Base-by-base conservation (phyloP, 164 flowering plant species). In the Kalanchoe fedtschenkoi region DNA sequence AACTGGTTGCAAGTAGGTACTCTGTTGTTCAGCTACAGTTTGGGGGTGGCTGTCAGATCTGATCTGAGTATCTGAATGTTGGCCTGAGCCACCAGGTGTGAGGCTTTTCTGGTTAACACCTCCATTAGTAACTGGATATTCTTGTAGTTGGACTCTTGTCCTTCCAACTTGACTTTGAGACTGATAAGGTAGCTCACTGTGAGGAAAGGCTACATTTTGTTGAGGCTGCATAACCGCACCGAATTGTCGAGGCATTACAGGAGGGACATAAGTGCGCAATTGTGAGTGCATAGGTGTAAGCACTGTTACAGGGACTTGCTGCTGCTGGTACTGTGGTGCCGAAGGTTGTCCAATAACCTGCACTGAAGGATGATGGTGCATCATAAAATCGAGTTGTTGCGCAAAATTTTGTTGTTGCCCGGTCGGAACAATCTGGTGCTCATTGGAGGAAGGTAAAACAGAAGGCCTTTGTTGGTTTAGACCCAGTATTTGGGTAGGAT, bases 221-320 rank as follows among this genome's bases (percentile, higher is more conserved):
- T 2, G 46, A 42, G 46, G 46, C 46, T n/a, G n/a, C n/a, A n/a
- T n/a, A n/a, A n/a, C n/a, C n/a, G n/a, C n/a, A n/a, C n/a, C n/a
- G n/a, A n/a, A n/a, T n/a, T n/a, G 46, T 2, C n/a, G 46, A 42
- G 46, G 46, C 46, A 42, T 15, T 42, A 21, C 19, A 15, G 46
- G 46, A n/a, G 46, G 19, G 19, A 42, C n/a, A 42, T 16, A 15
- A 42, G 46, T 15, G 19, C 16, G 46, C 46, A 16, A 2, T 6
- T 15, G 46, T 15, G 46, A 15, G 46, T 42, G 46, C 17, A 6
- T 42, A n/a, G n/a, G n/a, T n/a, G n/a, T n/a, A n/a, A n/a, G n/a
- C n/a, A n/a, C n/a, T 42, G 46, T 42, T 42, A 42, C 46, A 42
- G n/a, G n/a, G 46, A 42, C 46, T 42, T 42, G n/a, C 46, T 42